A percentile compares a stretch with the other conserved stretches of the same genome.
Evolutionary conservation across 176 grass and related monocot species (phyloP).

Genomic region (Aegilops umbellulata): DNA sequence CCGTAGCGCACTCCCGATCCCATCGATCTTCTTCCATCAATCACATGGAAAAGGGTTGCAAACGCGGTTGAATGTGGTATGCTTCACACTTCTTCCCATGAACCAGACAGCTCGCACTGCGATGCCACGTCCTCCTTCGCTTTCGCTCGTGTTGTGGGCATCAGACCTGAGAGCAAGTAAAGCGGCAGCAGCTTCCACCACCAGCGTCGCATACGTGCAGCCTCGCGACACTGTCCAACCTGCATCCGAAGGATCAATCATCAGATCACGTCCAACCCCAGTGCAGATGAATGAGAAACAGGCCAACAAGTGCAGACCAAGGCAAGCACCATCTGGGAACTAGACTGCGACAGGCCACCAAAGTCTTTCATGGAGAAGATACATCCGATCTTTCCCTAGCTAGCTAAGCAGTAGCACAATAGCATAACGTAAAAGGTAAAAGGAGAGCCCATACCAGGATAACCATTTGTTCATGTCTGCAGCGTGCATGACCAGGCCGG

Average conservation of each 20-base stretch:
- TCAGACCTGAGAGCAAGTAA: slow-evolving; percentile 21
- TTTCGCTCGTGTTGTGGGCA: slow-evolving; percentile 16
- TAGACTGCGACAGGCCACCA: slow-evolving; percentile 41
- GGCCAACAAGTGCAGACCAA: slow-evolving; percentile 52
- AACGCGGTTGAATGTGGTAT: neutral
- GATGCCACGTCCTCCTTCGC: slow-evolving; percentile 23
- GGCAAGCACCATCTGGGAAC: slow-evolving; percentile 45
- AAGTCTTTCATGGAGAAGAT: slow-evolving; percentile 51
- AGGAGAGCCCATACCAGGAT: slow-evolving; percentile 30
- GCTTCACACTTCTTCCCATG: slow-evolving; percentile 29
- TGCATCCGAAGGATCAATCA: slow-evolving; percentile 8
- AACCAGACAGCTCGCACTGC: slow-evolving; percentile 38
- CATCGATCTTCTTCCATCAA: neutral
- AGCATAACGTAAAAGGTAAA: slow-evolving; percentile 36
- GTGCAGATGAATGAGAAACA: slow-evolving; percentile 27
- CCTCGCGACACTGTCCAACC: slow-evolving; percentile 23
- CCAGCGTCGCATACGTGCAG: slow-evolving; percentile 39
- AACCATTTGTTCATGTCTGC: slow-evolving; percentile 30
- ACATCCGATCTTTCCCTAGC: slow-evolving; percentile 37
- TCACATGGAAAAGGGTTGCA: slow-evolving; percentile 20
- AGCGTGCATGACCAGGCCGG: slow-evolving; percentile 24
- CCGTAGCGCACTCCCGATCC: slow-evolving; percentile 1
- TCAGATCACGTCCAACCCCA: slow-evolving; percentile 27
- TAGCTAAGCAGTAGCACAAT: slow-evolving; percentile 38
- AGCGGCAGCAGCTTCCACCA: slow-evolving; percentile 34